Percentiles rank a stretch among this genome's conserved stretches.
Conservation (phyloP, 495 filamentous ascomycete genomes). For the Trichoderma erinaceum region DNA sequence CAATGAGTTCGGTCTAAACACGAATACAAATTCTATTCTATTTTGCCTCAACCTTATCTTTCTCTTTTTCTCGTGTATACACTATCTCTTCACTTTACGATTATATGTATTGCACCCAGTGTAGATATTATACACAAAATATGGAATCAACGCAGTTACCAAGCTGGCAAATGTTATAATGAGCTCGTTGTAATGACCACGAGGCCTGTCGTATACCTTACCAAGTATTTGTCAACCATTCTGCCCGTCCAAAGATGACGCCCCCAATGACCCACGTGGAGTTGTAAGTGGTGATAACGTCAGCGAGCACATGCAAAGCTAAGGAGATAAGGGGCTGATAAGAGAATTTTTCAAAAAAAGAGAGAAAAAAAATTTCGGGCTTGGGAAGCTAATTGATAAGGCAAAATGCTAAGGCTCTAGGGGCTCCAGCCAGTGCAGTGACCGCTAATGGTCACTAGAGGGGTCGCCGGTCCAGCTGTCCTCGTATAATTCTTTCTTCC, state of each 20-base stretch:
- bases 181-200: too few relatives aligned
- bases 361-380: neutral
- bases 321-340: slow-evolving; percentile 7
- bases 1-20: neutral
- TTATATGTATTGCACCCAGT: neutral
- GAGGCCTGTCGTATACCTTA: too few relatives aligned
- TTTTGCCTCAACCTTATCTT: neutral
- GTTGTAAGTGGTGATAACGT: neutral
- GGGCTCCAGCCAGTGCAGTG: neutral
- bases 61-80: neutral
- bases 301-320: slow-evolving; percentile 7
- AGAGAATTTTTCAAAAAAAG: neutral
- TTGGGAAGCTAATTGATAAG: neutral
- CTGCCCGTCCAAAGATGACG: slow-evolving; percentile 5
- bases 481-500: neutral
- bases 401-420: neutral
- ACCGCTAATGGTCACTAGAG: neutral
- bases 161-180: too few relatives aligned
- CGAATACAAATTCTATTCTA: neutral
- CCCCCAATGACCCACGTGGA: slow-evolving; percentile 1
- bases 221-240: neutral
- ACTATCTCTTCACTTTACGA: neutral
- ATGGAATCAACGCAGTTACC: too few relatives aligned
- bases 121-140: too few relatives aligned
- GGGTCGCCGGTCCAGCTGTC: neutral